Evolutionary conservation across 768 basidiomycete genomes (phyloP).

Genomic region (Hygrocybe punicea): DNA sequence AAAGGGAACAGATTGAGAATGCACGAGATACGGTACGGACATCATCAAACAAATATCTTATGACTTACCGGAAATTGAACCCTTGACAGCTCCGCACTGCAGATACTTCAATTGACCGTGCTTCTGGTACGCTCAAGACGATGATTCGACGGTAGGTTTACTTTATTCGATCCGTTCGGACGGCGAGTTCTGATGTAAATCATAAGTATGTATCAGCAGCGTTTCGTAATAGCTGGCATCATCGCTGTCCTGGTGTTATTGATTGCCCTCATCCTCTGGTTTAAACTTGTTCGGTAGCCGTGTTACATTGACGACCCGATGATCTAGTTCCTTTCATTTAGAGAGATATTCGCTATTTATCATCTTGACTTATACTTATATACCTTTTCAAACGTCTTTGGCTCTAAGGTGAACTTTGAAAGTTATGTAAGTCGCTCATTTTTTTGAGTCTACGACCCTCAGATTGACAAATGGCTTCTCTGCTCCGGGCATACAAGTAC

Average conservation of each 20-base stretch:
- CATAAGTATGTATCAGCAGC: conserved; percentile 94
- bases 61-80: background rate
- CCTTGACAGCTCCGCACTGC: conserved; percentile 69
- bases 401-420: too few relatives aligned
- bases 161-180: conserved; percentile 6
- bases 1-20: conserved; percentile 94
- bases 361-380: too few relatives aligned
- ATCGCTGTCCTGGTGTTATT: conserved; percentile 80
- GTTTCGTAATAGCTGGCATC: conserved; percentile 81
- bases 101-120: conserved; percentile 85
- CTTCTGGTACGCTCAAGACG: conserved; percentile 86
- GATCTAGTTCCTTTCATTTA: too few relatives aligned
- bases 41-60: background rate
- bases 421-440: too few relatives aligned
- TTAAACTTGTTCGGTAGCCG: conserved; percentile 2
- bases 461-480: too few relatives aligned
- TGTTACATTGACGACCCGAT: conserved; percentile 2
- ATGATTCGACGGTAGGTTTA: conserved; percentile 87
- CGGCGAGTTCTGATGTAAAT: conserved; percentile 28
- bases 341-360: too few relatives aligned
- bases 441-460: too few relatives aligned
- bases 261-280: conserved; percentile 75
- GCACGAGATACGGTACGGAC: conserved; percentile 76
- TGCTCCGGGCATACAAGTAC: too few relatives aligned
- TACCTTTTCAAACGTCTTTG: too few relatives aligned